Conservation (phyloP, 2,329 filamentous ascomycete genomes). For the Alternaria gaisen region DNA sequence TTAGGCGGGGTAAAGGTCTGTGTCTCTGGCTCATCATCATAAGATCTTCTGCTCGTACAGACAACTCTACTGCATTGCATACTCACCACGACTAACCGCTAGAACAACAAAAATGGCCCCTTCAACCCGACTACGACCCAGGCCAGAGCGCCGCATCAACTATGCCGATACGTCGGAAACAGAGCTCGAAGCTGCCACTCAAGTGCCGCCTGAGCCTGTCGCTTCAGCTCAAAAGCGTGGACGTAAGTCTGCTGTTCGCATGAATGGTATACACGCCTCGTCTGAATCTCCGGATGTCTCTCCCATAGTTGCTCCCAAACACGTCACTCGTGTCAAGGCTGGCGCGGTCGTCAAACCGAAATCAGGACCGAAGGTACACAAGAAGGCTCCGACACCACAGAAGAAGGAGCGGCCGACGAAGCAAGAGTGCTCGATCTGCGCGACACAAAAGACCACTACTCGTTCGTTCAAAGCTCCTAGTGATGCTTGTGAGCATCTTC, state of each 20-base stretch:
- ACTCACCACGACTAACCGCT: constrained; percentile 1
- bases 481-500: constrained; percentile 31
- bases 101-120: constrained; percentile 21
- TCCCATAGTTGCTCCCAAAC: neutral
- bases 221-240: neutral
- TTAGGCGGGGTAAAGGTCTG: neutral
- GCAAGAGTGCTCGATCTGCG: constrained; percentile 35
- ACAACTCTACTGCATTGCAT: neutral
- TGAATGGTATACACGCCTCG: neutral
- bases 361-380: constrained; percentile 7
- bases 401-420: constrained; percentile 16
- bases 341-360: constrained; percentile 6
- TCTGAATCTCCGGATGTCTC: neutral
- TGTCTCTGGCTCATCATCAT: neutral
- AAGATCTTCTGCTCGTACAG: neutral
- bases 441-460: constrained; percentile 9
- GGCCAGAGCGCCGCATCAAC: constrained; percentile 12
- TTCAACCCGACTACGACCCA: constrained; percentile 15
- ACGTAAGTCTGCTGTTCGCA: neutral
- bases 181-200: neutral
- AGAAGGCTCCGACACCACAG: constrained; percentile 1
- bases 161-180: constrained; percentile 5
- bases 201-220: neutral
- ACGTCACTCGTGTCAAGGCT: constrained; percentile 10
- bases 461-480: constrained; percentile 19